A percentile compares a stretch with the other conserved stretches of the same genome.
Conservation (phyloP, 768 basidiomycete species). For the Austroboletus festivus region DNA sequence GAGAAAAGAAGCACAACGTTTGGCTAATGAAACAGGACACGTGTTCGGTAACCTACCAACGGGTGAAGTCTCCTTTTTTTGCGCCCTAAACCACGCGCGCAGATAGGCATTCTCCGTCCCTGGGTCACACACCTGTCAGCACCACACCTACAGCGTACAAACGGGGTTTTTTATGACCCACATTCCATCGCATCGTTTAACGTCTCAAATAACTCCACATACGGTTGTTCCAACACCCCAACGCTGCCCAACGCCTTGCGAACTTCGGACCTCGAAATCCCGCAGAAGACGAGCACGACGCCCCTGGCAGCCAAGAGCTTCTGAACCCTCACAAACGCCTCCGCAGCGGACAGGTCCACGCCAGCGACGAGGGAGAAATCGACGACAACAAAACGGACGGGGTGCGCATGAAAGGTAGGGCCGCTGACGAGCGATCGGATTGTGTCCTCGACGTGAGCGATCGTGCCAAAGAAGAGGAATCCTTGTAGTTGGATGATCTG, state of each 20-base stretch:
- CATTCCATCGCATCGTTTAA: conserved; percentile 93
- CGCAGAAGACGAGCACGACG: conserved; percentile 90
- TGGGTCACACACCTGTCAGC: conserved; percentile 18
- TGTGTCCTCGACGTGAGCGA: conserved; percentile 82
- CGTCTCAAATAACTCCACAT: conserved; percentile 78
- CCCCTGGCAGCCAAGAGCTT: conserved; percentile 69
- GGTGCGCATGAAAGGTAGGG: conserved; percentile 66
- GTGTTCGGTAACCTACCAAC: conserved; percentile 38
- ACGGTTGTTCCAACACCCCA: conserved; percentile 69
- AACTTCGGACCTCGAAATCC: conserved; percentile 62
- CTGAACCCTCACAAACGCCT: conserved; percentile 91
- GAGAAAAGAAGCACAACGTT: background rate
- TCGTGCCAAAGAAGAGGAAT: conserved; percentile 94
- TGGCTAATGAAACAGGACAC: background rate
- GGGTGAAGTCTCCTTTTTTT: conserved; percentile 50
- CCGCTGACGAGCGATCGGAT: conserved; percentile 73
- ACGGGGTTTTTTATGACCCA: conserved; percentile 38
- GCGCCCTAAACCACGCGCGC: conserved; percentile 70
- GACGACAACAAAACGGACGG: conserved; percentile 86
- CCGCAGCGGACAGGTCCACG: conserved; percentile 92
- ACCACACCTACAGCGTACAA: background rate
- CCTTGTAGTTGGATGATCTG: conserved; percentile 87
- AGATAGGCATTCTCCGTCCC: conserved; percentile 96
- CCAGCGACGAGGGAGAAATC: conserved; percentile 85
- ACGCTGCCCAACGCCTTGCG: conserved; percentile 76